Evolutionary conservation across 176 grass and related monocot genomes (phyloP).

Genomic region (Musa beccarii): DNA sequence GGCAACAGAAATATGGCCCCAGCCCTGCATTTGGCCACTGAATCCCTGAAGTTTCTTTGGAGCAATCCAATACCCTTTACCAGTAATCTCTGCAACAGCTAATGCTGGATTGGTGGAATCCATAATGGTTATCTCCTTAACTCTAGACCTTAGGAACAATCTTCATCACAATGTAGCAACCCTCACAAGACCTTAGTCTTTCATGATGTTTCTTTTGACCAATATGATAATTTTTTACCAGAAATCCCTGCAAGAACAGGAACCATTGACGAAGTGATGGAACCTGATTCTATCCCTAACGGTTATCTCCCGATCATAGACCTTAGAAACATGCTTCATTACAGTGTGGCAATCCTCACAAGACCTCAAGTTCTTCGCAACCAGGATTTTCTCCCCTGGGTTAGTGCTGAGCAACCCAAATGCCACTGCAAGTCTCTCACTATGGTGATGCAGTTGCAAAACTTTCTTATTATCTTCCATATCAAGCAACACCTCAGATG

Average conservation of each 20-base stretch:
- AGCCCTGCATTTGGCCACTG: not conserved
- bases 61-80: constrained; percentile 9
- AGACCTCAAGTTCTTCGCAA: constrained; percentile 33
- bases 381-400: constrained; percentile 17
- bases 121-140: no score
- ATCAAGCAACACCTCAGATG: constrained; percentile 22
- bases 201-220: not conserved
- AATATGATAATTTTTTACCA: constrained; percentile 23
- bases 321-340: constrained; percentile 20
- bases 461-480: constrained; percentile 48
- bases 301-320: constrained; percentile 29
- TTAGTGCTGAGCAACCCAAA: constrained; percentile 24
- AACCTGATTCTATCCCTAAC: constrained; percentile 40
- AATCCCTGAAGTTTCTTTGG: not conserved
- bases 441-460: constrained; percentile 25
- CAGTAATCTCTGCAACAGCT: constrained; percentile 43
- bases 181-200: no score
- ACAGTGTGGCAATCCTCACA: constrained; percentile 33
- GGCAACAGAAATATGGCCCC: not conserved
- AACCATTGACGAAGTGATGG: constrained; percentile 32
- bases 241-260: constrained; percentile 40
- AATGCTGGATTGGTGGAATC: no score
- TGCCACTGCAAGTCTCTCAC: constrained; percentile 41
- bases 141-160: no score
- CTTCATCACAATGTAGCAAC: no score